Conservation (phyloP, 106 monocot species). For the Dendrobium catenatum region DNA sequence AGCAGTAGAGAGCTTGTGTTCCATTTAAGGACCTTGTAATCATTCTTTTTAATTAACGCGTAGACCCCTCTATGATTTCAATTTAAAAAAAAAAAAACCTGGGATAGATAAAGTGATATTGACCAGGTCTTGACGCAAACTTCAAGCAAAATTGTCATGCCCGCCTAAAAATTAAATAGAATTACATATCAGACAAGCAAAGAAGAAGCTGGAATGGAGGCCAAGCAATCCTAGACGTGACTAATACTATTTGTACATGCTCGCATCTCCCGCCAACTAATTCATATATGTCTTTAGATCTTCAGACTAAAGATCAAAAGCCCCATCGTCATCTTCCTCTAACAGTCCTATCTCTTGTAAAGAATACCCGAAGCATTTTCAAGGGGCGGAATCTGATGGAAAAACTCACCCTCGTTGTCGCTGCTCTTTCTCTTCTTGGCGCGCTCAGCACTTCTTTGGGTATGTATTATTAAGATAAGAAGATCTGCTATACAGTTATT, state of each 20-base stretch:
- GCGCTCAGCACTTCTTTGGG: slow-evolving; percentile 5
- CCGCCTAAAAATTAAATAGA: background rate
- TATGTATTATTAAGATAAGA: background rate
- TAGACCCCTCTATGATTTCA: too few relatives aligned
- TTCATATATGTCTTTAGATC: background rate
- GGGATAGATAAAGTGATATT: too few relatives aligned
- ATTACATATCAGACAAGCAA: background rate
- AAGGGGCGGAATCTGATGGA: background rate
- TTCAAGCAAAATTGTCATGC: too few relatives aligned
- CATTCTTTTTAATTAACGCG: too few relatives aligned
- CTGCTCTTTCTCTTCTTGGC: slow-evolving; percentile 2
- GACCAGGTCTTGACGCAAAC: too few relatives aligned
- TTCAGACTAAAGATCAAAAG: background rate
- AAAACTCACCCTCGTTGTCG: background rate
- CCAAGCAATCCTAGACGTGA: background rate
- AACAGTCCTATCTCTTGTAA: background rate
- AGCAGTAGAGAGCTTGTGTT: too few relatives aligned
- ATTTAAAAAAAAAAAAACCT: too few relatives aligned
- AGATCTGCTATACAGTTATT: too few relatives aligned
- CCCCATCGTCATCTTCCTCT: background rate
- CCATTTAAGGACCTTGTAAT: too few relatives aligned
- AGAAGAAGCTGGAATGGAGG: background rate
- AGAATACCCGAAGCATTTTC: background rate
- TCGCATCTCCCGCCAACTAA: background rate
- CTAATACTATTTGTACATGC: background rate